Conservation (phyloP, 345 rosid genomes). For the Eucalyptus erythrocorys region DNA sequence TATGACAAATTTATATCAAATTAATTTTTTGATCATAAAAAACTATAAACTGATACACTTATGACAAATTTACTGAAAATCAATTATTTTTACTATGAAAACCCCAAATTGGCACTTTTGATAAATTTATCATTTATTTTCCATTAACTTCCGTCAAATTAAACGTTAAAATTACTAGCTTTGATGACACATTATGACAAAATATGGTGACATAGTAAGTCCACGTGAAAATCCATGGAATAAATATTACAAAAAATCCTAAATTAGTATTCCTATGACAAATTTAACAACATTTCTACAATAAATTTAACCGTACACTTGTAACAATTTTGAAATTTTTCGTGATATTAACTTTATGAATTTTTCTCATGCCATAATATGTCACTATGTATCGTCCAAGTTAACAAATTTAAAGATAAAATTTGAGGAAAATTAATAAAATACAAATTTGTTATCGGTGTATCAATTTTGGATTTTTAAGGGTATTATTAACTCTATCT, state of each 20-base stretch:
- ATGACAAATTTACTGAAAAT: no score
- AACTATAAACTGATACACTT: rapidly evolving
- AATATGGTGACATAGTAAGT: rapidly evolving
- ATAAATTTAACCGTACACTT: rapidly evolving
- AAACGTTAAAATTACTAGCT: no score
- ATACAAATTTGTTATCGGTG: rapidly evolving
- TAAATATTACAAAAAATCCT: no score
- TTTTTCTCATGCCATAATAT: no score
- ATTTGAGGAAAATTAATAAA: rapidly evolving
- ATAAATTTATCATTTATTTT: no score
- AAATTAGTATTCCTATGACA: no score
- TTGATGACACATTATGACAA: rapidly evolving
- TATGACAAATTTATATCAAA: rapidly evolving
- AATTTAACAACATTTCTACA: no score
- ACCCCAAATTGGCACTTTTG: rapidly evolving
- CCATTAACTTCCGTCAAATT: no score
- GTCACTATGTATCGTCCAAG: rapidly evolving
- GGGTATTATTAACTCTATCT: rapidly evolving
- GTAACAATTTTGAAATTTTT: rapidly evolving
- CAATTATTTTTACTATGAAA: rapidly evolving
- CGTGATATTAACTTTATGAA: rapidly evolving
- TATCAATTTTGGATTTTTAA: rapidly evolving
- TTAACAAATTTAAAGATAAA: no score
- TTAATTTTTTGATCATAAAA: rapidly evolving
- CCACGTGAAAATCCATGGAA: rapidly evolving